A percentile compares a stretch with the other conserved stretches of the same genome.
Evolutionary conservation across 805 yeast species (phyloP).

Genomic region (Sugiyamaella lignohabitans): DNA sequence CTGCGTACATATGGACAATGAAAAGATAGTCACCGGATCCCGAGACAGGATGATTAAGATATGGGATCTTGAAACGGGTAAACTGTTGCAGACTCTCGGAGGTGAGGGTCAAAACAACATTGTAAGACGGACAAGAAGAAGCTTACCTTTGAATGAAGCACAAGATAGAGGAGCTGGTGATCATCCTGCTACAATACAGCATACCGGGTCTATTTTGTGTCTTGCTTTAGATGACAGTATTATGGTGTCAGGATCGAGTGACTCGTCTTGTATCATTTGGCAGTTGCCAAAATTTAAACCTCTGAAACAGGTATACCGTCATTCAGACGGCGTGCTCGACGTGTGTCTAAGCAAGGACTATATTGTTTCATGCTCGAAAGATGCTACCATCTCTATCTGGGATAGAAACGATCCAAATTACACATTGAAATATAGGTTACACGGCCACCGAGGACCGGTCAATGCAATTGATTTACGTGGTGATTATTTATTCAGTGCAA

Average conservation of each 20-base stretch:
- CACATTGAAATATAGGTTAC: constrained; percentile 17
- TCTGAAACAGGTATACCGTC: constrained; percentile 22
- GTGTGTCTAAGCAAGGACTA: constrained; percentile 22
- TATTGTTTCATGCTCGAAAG: constrained; percentile 32
- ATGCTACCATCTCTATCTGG: constrained; percentile 29
- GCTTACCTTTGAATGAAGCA: too few relatives aligned
- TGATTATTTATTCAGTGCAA: constrained; percentile 29
- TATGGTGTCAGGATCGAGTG: constrained; percentile 33
- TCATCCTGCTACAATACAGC: constrained; percentile 11
- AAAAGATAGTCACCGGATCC: constrained; percentile 75
- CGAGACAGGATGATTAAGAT: constrained; percentile 31
- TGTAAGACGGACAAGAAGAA: too few relatives aligned
- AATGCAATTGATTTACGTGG: constrained; percentile 29
- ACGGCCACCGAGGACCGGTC: constrained; percentile 33
- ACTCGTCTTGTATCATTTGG: constrained; percentile 31
- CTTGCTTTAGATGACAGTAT: constrained; percentile 24
- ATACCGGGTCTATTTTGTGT: constrained; percentile 32
- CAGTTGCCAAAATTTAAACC: constrained; percentile 21
- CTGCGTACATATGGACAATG: constrained; percentile 68
- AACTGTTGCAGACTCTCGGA: constrained; percentile 18
- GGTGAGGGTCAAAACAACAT: too few relatives aligned
- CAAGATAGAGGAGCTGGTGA: neutral
- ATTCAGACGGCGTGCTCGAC: constrained; percentile 27
- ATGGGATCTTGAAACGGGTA: constrained; percentile 29
- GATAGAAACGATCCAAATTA: constrained; percentile 20